Conservation (phyloP, 129 eudicot species). For the Artemisia annua region DNA sequence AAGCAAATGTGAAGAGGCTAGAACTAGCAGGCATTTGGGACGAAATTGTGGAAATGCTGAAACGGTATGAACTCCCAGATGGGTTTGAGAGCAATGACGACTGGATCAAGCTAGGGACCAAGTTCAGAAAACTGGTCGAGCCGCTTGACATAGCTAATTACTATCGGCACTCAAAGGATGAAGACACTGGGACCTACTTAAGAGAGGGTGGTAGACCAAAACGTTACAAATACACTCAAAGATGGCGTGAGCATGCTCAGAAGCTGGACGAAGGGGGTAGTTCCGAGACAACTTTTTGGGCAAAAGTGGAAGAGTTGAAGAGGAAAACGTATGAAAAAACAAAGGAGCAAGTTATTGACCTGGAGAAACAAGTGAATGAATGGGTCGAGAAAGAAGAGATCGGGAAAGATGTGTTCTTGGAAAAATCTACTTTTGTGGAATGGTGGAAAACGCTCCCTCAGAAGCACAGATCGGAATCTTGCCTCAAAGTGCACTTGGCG, state of each 20-base stretch:
- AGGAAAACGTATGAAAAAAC: constrained; percentile 37
- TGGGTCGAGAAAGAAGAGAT: constrained; percentile 41
- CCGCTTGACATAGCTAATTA: constrained; percentile 91
- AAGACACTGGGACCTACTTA: constrained; percentile 85
- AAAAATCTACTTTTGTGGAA: constrained; percentile 60
- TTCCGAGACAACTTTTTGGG: constrained; percentile 85
- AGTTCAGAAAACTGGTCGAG: constrained; percentile 67
- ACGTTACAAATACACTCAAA: constrained; percentile 71
- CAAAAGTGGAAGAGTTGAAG: constrained; percentile 76
- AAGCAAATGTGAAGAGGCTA: constrained; percentile 65
- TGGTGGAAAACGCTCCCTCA: constrained; percentile 88
- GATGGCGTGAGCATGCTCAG: constrained; percentile 71
- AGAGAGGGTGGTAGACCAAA: constrained; percentile 66
- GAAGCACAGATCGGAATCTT: constrained; percentile 50
- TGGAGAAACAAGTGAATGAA: constrained; percentile 45
- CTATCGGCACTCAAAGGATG: constrained; percentile 72
- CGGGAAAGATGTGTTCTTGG: constrained; percentile 58
- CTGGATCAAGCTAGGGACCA: constrained; percentile 77
- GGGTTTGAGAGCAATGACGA: constrained; percentile 68
- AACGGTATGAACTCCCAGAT: constrained; percentile 87
- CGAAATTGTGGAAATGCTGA: constrained; percentile 83
- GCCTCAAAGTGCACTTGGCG: constrained; percentile 37
- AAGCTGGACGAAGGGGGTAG: constrained; percentile 39
- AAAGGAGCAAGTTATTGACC: constrained; percentile 39
- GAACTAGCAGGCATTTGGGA: constrained; percentile 96